phyloP scores from a whole-genome alignment of 176 grass and related monocot genomes.

The Tuctoria greenei region DNA sequence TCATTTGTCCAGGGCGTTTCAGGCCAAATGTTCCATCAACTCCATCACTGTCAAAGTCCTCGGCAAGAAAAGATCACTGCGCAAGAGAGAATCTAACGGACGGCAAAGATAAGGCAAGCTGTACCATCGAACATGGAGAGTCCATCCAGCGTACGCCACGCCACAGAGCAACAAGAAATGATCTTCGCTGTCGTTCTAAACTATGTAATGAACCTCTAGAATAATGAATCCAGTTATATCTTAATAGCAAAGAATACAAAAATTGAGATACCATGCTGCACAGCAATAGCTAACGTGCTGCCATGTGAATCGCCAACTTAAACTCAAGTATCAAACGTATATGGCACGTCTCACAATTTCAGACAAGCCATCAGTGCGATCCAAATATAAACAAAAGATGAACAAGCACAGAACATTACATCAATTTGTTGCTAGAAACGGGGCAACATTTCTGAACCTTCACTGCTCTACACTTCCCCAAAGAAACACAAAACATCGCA shows the following conservation, averaged over 20 bases:
- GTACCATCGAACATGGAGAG: not conserved
- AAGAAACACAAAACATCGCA: slow-evolving; percentile 1
- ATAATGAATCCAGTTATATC: not conserved
- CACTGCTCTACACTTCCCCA: slow-evolving; percentile 25
- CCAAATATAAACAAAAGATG: not conserved
- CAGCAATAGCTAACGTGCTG: not conserved
- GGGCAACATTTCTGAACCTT: not conserved
- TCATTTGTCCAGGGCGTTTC: not conserved
- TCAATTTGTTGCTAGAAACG: not conserved
- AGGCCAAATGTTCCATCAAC: not conserved
- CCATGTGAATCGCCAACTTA: not conserved
- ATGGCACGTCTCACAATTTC: not conserved
- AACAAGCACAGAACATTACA: not conserved
- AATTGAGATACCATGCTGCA: not conserved
- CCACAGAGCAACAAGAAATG: not conserved
- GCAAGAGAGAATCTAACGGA: not conserved
- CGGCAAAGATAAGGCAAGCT: not conserved
- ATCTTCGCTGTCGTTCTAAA: not conserved
- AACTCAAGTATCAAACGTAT: not conserved
- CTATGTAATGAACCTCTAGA: not conserved
- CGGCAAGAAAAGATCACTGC: slow-evolving; percentile 5
- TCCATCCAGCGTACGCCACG: not conserved
- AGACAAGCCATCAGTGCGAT: not conserved
- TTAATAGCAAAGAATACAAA: not conserved
- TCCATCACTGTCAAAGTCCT: not conserved